phyloP scores from a whole-genome alignment of 2,329 filamentous ascomycete genomes.

The Phaeosphaeriaceae sp. region DNA sequence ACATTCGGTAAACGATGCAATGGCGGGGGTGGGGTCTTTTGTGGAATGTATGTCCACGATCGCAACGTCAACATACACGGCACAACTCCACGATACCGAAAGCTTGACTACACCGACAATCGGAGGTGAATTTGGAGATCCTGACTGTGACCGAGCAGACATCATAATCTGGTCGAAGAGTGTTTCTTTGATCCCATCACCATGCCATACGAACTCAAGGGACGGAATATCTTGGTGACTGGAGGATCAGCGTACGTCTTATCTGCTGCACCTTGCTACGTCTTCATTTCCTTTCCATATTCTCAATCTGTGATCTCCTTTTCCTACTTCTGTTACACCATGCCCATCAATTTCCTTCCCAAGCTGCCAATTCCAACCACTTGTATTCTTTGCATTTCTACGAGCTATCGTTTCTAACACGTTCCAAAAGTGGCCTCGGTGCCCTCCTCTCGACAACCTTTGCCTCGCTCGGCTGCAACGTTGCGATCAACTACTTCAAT shows the following conservation, averaged over 20 bases:
- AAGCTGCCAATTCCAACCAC: not conserved
- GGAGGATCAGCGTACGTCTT: slow-evolving; percentile 65
- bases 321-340: too few species aligned
- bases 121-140: too few species aligned
- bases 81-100: too few species aligned
- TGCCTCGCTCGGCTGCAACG: slow-evolving; percentile 70
- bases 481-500: slow-evolving; percentile 76
- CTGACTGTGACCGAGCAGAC: too few species aligned
- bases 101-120: too few species aligned
- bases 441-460: slow-evolving; percentile 72
- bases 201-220: slow-evolving; percentile 70
- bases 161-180: too few species aligned
- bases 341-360: too few species aligned
- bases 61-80: too few species aligned
- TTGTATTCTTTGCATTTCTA: too few species aligned
- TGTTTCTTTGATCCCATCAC: too few species aligned
- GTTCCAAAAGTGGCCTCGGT: slow-evolving; percentile 69
- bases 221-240: slow-evolving; percentile 69
- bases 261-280: slow-evolving; percentile 1
- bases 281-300: not conserved
- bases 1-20: not conserved
- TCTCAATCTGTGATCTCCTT: too few species aligned
- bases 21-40: not conserved
- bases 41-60: not conserved
- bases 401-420: too few species aligned